phyloP scores from a whole-genome alignment of 2,329 filamentous ascomycete genomes.

The Zymoseptoria brevis region DNA sequence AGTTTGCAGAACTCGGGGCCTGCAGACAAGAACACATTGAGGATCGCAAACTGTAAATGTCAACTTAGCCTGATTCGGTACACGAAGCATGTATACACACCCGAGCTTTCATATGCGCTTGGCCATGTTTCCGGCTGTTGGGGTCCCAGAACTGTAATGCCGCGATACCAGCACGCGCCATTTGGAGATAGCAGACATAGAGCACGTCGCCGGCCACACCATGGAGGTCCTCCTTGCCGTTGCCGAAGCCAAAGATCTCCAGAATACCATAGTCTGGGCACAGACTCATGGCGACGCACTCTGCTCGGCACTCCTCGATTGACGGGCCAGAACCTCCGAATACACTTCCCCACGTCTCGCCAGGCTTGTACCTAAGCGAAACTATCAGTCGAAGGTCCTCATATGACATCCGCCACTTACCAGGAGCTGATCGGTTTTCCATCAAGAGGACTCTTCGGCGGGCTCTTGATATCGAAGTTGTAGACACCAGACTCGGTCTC shows the following conservation, averaged over 20 bases:
- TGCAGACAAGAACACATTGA: constrained; percentile 75
- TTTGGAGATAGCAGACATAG: constrained; percentile 79
- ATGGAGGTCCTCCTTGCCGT: constrained; percentile 64
- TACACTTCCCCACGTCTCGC: constrained; percentile 88
- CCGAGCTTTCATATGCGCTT: constrained; percentile 34
- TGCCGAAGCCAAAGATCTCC: constrained; percentile 83
- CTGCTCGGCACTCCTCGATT: constrained; percentile 91
- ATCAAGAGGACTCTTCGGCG: constrained; percentile 72
- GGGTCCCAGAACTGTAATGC: constrained; percentile 94
- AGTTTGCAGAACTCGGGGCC: constrained; percentile 82
- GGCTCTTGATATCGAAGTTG: constrained; percentile 81
- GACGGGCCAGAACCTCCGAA: constrained; percentile 70
- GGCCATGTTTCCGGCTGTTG: constrained; percentile 83
- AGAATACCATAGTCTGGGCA: constrained; percentile 83
- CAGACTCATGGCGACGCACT: constrained; percentile 87
- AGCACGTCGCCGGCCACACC: constrained; percentile 77
- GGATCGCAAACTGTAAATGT: constrained; percentile 67
- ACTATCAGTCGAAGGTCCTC: neutral
- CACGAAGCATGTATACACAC: constrained; percentile 1
- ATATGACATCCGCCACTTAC: constrained; percentile 21
- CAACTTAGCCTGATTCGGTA: neutral
- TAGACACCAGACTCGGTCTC: constrained; percentile 73
- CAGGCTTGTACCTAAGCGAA: constrained; percentile 64
- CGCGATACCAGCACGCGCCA: constrained; percentile 86
- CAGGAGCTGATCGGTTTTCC: constrained; percentile 71